Percentiles rank a stretch among this genome's conserved stretches.
Evolutionary conservation across 2,329 filamentous ascomycete genomes (phyloP).

Genomic region (Leptographium radiaticola): DNA sequence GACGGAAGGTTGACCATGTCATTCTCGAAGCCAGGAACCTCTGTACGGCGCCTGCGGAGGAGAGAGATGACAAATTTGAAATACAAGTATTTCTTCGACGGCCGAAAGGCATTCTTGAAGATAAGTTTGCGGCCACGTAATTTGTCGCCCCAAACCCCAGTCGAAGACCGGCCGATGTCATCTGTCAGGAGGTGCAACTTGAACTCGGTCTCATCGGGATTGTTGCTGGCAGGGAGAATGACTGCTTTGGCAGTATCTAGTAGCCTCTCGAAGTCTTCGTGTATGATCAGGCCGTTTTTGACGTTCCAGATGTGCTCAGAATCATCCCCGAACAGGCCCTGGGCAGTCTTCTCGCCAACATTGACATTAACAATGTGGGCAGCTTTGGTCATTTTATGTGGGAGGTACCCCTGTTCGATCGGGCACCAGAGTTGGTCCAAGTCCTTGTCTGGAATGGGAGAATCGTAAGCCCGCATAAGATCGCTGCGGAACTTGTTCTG

Average conservation of each 20-base stretch:
- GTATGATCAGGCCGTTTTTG: neutral
- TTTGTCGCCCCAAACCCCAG: neutral
- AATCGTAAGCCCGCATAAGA: neutral
- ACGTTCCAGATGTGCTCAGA: neutral
- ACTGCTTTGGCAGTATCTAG: neutral
- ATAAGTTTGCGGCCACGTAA: neutral
- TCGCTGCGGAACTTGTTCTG: neutral
- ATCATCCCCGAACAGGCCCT: neutral
- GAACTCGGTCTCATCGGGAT: neutral
- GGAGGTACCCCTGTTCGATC: neutral
- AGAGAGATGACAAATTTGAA: neutral
- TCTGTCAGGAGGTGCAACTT: neutral
- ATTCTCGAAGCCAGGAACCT: neutral
- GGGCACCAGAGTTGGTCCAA: neutral
- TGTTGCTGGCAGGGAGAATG: neutral
- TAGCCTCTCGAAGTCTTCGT: neutral
- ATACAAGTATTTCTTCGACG: neutral
- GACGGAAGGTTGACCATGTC: neutral
- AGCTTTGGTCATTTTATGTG: neutral
- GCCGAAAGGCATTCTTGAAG: neutral
- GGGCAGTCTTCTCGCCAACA: neutral
- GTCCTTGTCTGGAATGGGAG: neutral
- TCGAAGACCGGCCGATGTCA: neutral
- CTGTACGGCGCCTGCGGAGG: neutral
- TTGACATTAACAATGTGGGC: slow-evolving; percentile 2